Evolutionary conservation across 2,329 filamentous ascomycete genomes (phyloP), one percentile per base, ranked within the genome.

Genomic region (Plectosphaerella sp.): DNA sequence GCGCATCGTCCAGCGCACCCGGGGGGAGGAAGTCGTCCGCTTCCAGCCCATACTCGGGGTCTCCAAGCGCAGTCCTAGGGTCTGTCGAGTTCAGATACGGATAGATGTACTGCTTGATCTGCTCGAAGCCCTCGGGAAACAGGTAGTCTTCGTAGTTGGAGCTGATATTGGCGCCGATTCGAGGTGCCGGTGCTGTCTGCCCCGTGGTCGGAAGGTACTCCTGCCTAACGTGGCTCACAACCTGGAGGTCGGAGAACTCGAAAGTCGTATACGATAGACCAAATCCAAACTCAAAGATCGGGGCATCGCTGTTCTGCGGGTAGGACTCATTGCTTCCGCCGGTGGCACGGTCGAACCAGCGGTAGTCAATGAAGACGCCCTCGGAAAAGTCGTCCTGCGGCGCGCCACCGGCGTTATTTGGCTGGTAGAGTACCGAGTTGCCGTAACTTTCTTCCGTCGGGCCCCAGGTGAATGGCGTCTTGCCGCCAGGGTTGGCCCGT

Each of bases 181-280:
- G 75, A 0, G 87, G 87, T 0, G 88, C 89, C 1, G 82, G 69
- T 37, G 70, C 71, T 0, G 87, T 89, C 60, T 75, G 67, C 53
- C 88, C 88, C 1, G 70, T 74, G 0, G 84, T 83, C 0, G 88
- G 79, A 9, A 59, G 61, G 72, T 89, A 89, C 0, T 73, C 62
- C 18, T 65, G 66, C 2, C 74, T 75, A n/a, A 72, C 61, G 47
- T 71, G 68, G 59, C 79, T 78, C 57, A 72, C 61, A 35, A 91
- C 71, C 28, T 75, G 67, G 35, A 94, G 70, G 64, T 88, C 75
- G n/a, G 86, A 83, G 72, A 91, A 91, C 50, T 80, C 68, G 63
- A 95, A 93, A 3, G 79, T 89, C 1, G 89, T 91, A 76, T 94
- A 95, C 4, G 83, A 88, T 12, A 95, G 74, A 52, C 91, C 91